Evolutionary conservation across 345 rosid species (phyloP).

Genomic region (Populus deltoides): DNA sequence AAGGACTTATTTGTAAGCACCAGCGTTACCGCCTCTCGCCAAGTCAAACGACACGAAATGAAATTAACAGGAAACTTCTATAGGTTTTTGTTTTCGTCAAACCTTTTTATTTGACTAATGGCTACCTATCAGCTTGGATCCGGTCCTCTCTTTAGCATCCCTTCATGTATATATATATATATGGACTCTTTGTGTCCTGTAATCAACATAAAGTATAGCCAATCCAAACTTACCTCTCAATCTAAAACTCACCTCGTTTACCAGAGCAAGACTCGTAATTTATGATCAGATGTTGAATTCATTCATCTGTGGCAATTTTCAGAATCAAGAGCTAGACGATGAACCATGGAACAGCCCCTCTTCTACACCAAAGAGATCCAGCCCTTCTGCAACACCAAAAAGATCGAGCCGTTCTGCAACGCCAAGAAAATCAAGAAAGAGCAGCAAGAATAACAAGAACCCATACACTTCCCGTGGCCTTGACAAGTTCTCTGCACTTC

Average conservation of each 20-base stretch:
- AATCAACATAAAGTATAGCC: not conserved
- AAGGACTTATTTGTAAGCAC: not conserved
- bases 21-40: conserved; percentile 15
- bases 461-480: conserved; percentile 72
- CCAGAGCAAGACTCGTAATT: not conserved
- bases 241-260: not conserved
- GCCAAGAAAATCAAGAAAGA: conserved; percentile 39
- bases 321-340: conserved; percentile 25
- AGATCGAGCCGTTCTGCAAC: conserved; percentile 14
- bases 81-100: not conserved
- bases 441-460: conserved; percentile 42
- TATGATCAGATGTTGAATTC: conserved; percentile 30
- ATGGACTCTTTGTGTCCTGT: not conserved
- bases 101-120: conserved; percentile 13
- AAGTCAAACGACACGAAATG: conserved; percentile 27
- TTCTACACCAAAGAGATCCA: conserved; percentile 16
- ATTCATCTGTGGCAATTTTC: conserved; percentile 35
- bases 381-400: conserved; percentile 26
- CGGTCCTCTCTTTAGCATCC: conserved; percentile 7
- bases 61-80: conserved; percentile 29
- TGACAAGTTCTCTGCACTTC: conserved; percentile 65
- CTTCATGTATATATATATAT: not conserved
- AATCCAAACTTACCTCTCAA: not conserved
- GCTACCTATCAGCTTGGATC: conserved; percentile 13
- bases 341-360: conserved; percentile 8